Conservation (phyloP, 169 alveolate species). For the Toxoplasma gondii region DNA sequence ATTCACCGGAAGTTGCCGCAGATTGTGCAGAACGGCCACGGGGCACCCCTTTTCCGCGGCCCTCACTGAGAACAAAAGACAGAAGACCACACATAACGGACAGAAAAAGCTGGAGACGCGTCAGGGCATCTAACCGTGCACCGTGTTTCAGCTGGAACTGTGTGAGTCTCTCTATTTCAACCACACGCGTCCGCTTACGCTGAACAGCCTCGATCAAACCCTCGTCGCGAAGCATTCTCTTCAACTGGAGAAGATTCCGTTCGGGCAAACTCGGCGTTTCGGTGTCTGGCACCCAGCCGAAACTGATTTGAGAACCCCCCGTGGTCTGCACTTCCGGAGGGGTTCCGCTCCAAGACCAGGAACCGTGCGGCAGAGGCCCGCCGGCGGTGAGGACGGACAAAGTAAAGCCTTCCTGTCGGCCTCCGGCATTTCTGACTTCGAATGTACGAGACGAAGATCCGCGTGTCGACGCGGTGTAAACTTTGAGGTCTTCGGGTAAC, state of each 20-base stretch:
- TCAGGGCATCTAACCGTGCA: not conserved
- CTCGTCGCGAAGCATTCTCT: not conserved
- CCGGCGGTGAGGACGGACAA: not conserved
- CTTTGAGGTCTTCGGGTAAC: too few species aligned
- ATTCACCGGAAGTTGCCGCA: not conserved
- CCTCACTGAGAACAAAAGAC: not conserved
- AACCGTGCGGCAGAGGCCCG: not conserved
- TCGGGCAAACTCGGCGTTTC: not conserved
- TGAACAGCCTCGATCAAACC: not conserved
- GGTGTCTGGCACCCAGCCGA: not conserved
- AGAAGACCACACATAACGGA: too few species aligned
- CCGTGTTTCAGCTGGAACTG: too few species aligned
- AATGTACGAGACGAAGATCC: too few species aligned
- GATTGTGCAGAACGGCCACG: not conserved
- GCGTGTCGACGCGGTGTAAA: too few species aligned
- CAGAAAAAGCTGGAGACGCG: not conserved
- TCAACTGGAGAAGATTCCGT: not conserved
- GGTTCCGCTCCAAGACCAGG: not conserved
- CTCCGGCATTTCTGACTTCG: not conserved
- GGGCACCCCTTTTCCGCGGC: constrained; percentile 14
- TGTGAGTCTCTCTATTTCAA: too few species aligned
- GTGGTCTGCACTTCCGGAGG: not conserved
- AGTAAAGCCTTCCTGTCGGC: not conserved
- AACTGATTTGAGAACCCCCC: not conserved
- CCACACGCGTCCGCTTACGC: not conserved